Conservation (phyloP, 129 eudicot genomes). For the Flaveria brownii region DNA sequence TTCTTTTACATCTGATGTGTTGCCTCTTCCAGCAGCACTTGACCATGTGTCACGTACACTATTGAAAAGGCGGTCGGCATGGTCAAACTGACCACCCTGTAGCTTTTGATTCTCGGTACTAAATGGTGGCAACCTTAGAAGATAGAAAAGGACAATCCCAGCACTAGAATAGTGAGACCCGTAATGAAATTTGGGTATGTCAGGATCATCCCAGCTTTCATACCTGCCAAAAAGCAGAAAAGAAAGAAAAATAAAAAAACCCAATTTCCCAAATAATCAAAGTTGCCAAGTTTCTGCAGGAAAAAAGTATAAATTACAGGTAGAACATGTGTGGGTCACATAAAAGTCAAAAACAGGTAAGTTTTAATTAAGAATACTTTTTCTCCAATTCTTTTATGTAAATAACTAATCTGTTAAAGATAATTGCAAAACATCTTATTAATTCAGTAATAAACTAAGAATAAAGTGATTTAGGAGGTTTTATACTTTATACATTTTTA, state of each 20-base stretch:
- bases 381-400: neutral
- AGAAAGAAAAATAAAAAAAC: neutral
- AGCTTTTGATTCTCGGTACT: conserved; percentile 91
- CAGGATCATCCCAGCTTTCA: conserved; percentile 99
- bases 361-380: neutral
- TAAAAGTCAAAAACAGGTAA: neutral
- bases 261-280: neutral
- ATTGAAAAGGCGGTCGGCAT: conserved; percentile 98
- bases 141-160: conserved; percentile 96
- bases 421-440: neutral
- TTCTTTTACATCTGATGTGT: conserved; percentile 98
- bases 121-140: conserved; percentile 90
- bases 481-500: neutral
- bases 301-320: conserved; percentile 2
- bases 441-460: neutral
- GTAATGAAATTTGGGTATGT: conserved; percentile 92
- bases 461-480: neutral
- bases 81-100: conserved; percentile 99
- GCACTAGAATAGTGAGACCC: conserved; percentile 99
- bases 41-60: conserved; percentile 87
- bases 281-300: neutral
- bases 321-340: neutral
- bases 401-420: neutral
- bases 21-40: conserved; percentile 97
- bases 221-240: conserved; percentile 43